A percentile compares a stretch with the other conserved stretches of the same genome.
Evolutionary conservation across 2,329 filamentous ascomycete genomes (phyloP).

Genomic region (Ophiostoma himal-ulmi): DNA sequence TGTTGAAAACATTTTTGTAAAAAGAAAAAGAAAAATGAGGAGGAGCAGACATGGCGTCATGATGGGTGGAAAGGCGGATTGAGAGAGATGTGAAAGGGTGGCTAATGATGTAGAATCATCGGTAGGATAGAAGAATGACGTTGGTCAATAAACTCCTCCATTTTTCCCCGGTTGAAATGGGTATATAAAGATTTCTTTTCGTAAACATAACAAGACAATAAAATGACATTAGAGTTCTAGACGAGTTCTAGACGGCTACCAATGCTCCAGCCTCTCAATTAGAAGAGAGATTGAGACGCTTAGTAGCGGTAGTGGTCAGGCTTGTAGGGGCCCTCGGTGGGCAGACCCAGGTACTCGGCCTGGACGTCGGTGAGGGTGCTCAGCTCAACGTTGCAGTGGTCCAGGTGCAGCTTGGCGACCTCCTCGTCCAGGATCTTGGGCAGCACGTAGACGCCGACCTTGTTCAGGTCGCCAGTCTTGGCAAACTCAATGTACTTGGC

Average conservation of each 20-base stretch:
- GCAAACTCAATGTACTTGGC: conserved; percentile 96
- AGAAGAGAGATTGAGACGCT: conserved; percentile 27
- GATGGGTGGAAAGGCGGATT: not conserved
- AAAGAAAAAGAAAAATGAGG: conserved; percentile 22
- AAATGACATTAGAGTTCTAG: conserved; percentile 12
- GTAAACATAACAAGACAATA: conserved; percentile 18
- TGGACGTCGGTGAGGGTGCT: conserved; percentile 78
- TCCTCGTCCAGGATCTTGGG: conserved; percentile 99
- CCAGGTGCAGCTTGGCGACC: conserved; percentile 88
- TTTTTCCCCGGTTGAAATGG: conserved; percentile 25
- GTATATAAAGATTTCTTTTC: conserved; percentile 23
- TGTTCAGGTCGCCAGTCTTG: conserved; percentile 80
- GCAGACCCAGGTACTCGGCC: conserved; percentile 89
- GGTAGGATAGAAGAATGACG: conserved; percentile 10
- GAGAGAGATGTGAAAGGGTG: not conserved
- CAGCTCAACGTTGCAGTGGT: conserved; percentile 91
- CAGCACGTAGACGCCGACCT: conserved; percentile 83
- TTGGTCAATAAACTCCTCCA: conserved; percentile 13
- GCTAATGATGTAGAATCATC: conserved; percentile 9
- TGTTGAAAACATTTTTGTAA: conserved; percentile 32
- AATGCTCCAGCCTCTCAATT: not conserved
- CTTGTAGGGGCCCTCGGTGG: conserved; percentile 90
- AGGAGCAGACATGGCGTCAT: conserved; percentile 3
- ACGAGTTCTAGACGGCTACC: not conserved
- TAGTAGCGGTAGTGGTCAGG: conserved; percentile 77